Percentiles rank a stretch among this genome's conserved stretches.
Conservation (phyloP, 495 filamentous ascomycete genomes). For the Talaromyces adpressus region DNA sequence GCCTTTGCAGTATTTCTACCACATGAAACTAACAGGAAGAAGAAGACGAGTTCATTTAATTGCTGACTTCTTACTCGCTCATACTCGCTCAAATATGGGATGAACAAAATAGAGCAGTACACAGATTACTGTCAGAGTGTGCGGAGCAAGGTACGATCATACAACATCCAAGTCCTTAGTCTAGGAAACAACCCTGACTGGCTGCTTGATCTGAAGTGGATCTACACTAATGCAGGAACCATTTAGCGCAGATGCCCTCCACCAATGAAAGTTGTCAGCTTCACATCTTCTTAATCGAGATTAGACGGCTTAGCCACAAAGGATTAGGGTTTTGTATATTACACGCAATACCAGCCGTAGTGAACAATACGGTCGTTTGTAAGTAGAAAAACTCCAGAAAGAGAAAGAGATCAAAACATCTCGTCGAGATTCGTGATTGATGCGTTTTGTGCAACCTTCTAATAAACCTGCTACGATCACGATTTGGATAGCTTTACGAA, state of each 20-base stretch:
- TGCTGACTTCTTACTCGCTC: not conserved
- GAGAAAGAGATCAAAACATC: not conserved
- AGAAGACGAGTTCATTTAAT: not conserved
- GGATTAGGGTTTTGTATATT: not conserved
- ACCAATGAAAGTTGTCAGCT: not conserved
- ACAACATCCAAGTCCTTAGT: too few relatives aligned
- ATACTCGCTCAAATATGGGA: not conserved
- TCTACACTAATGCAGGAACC: not conserved
- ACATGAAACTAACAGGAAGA: not conserved
- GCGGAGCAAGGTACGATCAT: not conserved
- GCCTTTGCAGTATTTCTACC: not conserved
- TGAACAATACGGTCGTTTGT: not conserved
- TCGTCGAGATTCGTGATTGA: not conserved
- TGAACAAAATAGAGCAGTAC: not conserved
- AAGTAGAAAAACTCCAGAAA: not conserved
- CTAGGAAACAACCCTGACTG: not conserved
- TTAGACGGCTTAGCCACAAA: not conserved
- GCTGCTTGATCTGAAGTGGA: not conserved
- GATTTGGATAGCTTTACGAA: not conserved
- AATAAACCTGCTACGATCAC: not conserved
- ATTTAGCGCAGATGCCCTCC: not conserved
- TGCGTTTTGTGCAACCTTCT: not conserved
- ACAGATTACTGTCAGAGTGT: not conserved
- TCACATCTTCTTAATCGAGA: not conserved
- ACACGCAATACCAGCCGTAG: not conserved